These are phyloP conservation scores for Sporothrix pseudoabietina DNA, from an alignment of 2,329 filamentous ascomycete species.

Conservation along the genomic window DNA sequence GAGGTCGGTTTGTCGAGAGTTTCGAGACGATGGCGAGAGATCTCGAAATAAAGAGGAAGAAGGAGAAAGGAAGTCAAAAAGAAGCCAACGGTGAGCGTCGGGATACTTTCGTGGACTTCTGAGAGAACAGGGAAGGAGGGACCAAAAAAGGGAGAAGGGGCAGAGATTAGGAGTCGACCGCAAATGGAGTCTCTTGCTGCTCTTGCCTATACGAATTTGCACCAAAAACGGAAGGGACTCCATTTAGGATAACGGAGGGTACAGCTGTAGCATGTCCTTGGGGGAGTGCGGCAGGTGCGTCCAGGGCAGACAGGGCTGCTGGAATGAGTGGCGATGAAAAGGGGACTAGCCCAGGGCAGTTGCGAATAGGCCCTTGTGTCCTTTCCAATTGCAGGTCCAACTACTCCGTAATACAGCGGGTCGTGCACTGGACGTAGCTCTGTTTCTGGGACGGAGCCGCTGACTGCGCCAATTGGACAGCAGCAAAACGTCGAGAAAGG, in stretches of 20 bases:
- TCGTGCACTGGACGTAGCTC: neutral
- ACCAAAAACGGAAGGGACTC: conserved; percentile 21
- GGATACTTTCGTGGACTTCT: conserved; percentile 9
- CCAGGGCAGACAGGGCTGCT: neutral
- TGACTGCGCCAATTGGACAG: conserved; percentile 18
- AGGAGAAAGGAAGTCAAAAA: neutral
- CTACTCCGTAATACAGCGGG: neutral
- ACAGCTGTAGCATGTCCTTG: conserved; percentile 3
- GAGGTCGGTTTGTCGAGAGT: neutral
- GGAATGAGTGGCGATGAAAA: conserved; percentile 2
- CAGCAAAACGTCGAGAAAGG: neutral
- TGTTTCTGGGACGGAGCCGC: conserved; percentile 4
- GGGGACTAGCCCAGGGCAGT: conserved; percentile 27
- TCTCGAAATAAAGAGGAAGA: neutral
- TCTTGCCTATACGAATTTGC: neutral
- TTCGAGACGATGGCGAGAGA: neutral
- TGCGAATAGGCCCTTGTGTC: conserved; percentile 18
- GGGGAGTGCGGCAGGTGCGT: neutral
- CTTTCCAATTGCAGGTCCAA: neutral
- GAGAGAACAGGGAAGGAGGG: conserved; percentile 12
- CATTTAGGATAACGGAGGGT: conserved; percentile 13
- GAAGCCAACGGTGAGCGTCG: conserved; percentile 4
- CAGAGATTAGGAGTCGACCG: conserved; percentile 20
- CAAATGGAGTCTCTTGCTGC: neutral
- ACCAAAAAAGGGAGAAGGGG: conserved; percentile 8